phyloP scores from a whole-genome alignment of 2,329 filamentous ascomycete genomes.

The Setomelanomma holmii region DNA sequence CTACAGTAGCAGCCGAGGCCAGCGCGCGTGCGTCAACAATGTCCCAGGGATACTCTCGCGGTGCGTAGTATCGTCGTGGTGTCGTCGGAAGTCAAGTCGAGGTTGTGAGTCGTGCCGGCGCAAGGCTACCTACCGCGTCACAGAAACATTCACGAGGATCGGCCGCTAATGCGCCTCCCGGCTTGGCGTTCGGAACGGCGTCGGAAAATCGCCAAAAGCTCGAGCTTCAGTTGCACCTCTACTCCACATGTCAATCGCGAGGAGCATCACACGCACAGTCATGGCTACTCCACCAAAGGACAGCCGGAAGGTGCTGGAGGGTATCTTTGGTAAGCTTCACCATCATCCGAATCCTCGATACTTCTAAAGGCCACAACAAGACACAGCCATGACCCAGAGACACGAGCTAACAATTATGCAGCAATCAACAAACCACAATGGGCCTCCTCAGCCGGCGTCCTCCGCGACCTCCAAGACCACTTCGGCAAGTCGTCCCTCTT shows the following conservation, averaged over 20 bases:
- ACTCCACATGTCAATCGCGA: slow-evolving; percentile 31
- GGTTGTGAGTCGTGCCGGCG: not conserved
- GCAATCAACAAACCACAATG: slow-evolving; percentile 92
- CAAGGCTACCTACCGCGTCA: not conserved
- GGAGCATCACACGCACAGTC: slow-evolving; percentile 16
- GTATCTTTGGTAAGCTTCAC: slow-evolving; percentile 59
- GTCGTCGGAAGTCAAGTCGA: not conserved
- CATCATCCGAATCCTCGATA: too few relatives aligned
- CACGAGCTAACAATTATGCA: not conserved
- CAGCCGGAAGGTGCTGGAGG: slow-evolving; percentile 62
- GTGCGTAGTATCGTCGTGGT: too few relatives aligned
- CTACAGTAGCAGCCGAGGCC: not conserved
- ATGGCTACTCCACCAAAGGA: slow-evolving; percentile 39
- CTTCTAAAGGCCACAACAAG: too few relatives aligned
- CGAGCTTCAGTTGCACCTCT: slow-evolving; percentile 2
- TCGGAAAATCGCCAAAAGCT: slow-evolving; percentile 10
- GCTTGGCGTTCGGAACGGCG: slow-evolving; percentile 24
- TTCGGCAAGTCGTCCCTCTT: slow-evolving; percentile 86
- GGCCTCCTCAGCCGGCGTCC: slow-evolving; percentile 86
- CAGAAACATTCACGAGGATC: slow-evolving; percentile 21
- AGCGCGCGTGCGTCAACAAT: too few relatives aligned
- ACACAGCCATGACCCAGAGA: too few relatives aligned
- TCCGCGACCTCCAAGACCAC: slow-evolving; percentile 83
- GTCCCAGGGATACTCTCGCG: too few relatives aligned
- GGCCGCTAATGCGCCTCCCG: slow-evolving; percentile 19